Base-by-base conservation (phyloP, 164 flowering plant genomes). In the Vitis cinerea region DNA sequence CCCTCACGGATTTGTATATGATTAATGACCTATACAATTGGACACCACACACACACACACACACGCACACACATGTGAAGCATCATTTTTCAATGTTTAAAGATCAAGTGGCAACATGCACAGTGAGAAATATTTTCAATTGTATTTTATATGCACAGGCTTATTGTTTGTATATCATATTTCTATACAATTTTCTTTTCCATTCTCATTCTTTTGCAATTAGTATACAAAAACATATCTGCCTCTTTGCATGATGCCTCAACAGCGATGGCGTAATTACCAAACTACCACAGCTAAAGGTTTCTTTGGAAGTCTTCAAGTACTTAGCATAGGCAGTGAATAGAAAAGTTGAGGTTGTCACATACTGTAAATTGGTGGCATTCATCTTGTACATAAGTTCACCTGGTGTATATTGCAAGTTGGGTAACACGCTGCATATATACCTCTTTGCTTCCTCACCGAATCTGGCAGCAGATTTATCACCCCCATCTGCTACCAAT, bases 311-410 rank as follows among this genome's bases (percentile, higher is more conserved):
- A 6, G 58, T 23, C 16, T 68, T 72, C 16, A 83, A 63, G 74
- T 77, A 73, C 56, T 74, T 75, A 30, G 84, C 81, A 60, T 81
- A 79, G 31, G 76, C 61, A 1, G 71, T 53, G 44, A 81, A 69
- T 10, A 81, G 61, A 47, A 83, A 81, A 3, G 84, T 62, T 1
- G 74, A 23, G 23, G 81, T 63, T 2, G 84, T 79, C 19, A 73
- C 77, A 69, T 83, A 74, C 16, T 83, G 86, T 76, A 81, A 61
- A 74, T 83, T 83, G 66, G 75, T 74, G 31, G 70, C 84, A 47
- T 60, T 58, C 64, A 69, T 50, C 58, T 79, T 81, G 65, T 65
- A 77, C 4, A 83, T 12, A 8, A 83, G 80, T 15, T 83, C 86
- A 27, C 86, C 82, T 69, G 76, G 76, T 4, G 83, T 77, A 70